phyloP scores from a whole-genome alignment of 2,329 filamentous ascomycete species.

The Madurella fahalii region DNA sequence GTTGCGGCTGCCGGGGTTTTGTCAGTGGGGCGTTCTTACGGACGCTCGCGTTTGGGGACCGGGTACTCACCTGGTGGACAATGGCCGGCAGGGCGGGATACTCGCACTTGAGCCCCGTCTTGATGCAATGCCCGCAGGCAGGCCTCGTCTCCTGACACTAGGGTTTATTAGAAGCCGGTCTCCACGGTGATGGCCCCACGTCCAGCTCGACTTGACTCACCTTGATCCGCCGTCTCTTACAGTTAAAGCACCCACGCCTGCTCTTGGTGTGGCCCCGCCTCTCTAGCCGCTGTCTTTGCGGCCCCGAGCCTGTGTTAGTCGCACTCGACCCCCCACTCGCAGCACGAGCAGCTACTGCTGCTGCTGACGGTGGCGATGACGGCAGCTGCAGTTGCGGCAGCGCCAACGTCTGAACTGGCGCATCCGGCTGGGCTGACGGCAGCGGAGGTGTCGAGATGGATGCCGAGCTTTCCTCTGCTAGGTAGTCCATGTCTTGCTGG shows the following conservation, averaged over 20 bases:
- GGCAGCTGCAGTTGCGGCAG: background rate
- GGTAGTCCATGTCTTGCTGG: constrained; percentile 24
- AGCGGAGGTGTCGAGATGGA: constrained; percentile 31
- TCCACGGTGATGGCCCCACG: background rate
- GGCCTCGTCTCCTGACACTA: constrained; percentile 64
- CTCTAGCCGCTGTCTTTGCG: constrained; percentile 41
- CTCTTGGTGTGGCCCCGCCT: constrained; percentile 64
- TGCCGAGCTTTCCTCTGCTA: constrained; percentile 27
- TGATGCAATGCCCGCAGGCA: constrained; percentile 59
- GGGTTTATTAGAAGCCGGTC: background rate
- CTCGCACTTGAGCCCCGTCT: constrained; percentile 59
- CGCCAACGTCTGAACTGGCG: background rate
- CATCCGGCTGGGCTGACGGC: background rate
- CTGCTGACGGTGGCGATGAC: background rate
- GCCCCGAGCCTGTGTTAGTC: constrained; percentile 10
- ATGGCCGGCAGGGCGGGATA: constrained; percentile 53
- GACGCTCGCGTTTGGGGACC: background rate
- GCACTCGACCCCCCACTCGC: background rate
- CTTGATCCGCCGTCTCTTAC: constrained; percentile 63
- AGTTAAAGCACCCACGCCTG: constrained; percentile 62
- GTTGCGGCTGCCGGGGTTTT: constrained; percentile 41
- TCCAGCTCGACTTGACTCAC: constrained; percentile 30
- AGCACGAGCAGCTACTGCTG: background rate
- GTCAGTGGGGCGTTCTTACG: background rate
- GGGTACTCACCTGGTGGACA: constrained; percentile 42